These are phyloP conservation scores for Wickerhamiella nectarea DNA, from an alignment of 805 yeast species.

Conservation along the genomic window DNA sequence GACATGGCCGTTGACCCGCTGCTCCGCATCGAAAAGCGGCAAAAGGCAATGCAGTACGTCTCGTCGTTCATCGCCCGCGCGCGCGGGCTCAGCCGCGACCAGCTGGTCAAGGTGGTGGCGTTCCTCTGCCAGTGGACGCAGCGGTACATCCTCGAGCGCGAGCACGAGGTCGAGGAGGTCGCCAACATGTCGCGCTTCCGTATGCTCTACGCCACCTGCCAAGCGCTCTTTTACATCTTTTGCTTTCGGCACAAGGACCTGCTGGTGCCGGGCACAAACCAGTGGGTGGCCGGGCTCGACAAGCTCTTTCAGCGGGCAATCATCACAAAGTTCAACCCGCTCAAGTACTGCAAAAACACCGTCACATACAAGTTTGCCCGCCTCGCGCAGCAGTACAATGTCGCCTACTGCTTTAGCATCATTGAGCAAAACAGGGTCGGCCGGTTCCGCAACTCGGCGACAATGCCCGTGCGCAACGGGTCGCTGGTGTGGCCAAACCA, in stretches of 20 bases:
- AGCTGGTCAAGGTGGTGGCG: conserved; percentile 68
- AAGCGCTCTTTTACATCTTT: conserved; percentile 78
- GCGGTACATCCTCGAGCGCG: conserved; percentile 71
- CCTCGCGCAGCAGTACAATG: conserved; percentile 75
- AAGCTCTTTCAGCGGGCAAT: conserved; percentile 77
- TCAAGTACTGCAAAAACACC: conserved; percentile 84
- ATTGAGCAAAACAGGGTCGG: conserved; percentile 80
- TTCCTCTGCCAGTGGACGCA: conserved; percentile 75
- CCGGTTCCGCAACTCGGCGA: conserved; percentile 30
- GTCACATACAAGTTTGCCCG: conserved; percentile 90
- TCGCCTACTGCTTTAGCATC: conserved; percentile 85
- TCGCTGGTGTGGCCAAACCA: conserved; percentile 37
- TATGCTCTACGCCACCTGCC: conserved; percentile 80
- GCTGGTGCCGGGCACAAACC: conserved; percentile 26
- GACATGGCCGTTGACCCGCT: conserved; percentile 66
- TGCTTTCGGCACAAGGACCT: conserved; percentile 69
- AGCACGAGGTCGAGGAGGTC: conserved; percentile 55
- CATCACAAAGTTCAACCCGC: conserved; percentile 80
- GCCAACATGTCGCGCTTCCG: conserved; percentile 86
- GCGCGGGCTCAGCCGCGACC: conserved; percentile 50
- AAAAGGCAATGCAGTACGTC: conserved; percentile 83
- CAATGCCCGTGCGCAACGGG: conserved; percentile 22
- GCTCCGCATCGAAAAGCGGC: conserved; percentile 59
- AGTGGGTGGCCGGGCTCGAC: conserved; percentile 41
- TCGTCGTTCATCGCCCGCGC: conserved; percentile 87